These are phyloP conservation scores for Helianthus tuberosus DNA, from an alignment of 129 eudicot genomes.

Conservation along the genomic window DNA sequence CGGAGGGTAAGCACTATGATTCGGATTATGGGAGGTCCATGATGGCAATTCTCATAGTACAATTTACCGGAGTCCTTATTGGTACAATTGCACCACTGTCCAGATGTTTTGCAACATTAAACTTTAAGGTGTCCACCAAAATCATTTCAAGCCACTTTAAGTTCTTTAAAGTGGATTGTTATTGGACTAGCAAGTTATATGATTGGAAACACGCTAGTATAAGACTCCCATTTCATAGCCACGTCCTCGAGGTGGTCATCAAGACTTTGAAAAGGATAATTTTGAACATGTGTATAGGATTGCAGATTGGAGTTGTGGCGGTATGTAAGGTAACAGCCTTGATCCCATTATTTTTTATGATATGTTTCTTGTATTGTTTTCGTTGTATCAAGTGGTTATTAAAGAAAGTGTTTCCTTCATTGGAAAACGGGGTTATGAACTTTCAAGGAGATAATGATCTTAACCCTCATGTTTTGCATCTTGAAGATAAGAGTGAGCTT, in stretches of 20 bases:
- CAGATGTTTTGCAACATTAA: constrained; percentile 4
- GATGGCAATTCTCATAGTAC: not conserved
- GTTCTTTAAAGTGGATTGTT: not conserved
- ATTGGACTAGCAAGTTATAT: not conserved
- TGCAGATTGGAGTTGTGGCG: not conserved
- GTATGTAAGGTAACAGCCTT: constrained; percentile 1
- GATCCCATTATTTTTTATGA: not conserved
- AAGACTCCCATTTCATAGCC: not conserved
- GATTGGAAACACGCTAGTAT: constrained; percentile 1
- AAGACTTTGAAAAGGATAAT: not conserved
- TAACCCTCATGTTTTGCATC: not conserved
- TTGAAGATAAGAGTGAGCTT: not conserved
- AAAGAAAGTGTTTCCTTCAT: not conserved
- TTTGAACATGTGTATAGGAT: not conserved
- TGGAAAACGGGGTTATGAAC: not conserved
- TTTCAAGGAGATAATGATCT: not conserved
- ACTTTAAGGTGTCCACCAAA: not conserved
- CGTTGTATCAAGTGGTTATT: not conserved
- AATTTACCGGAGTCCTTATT: not conserved
- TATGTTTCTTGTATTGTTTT: not conserved
- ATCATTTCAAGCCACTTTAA: not conserved
- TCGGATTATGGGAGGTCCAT: constrained; percentile 8
- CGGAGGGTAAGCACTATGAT: not conserved
- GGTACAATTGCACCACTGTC: constrained; percentile 12
- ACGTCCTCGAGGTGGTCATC: not conserved